phyloP scores from a whole-genome alignment of 306 rosid genomes.

The Astragalus membranaceus region DNA sequence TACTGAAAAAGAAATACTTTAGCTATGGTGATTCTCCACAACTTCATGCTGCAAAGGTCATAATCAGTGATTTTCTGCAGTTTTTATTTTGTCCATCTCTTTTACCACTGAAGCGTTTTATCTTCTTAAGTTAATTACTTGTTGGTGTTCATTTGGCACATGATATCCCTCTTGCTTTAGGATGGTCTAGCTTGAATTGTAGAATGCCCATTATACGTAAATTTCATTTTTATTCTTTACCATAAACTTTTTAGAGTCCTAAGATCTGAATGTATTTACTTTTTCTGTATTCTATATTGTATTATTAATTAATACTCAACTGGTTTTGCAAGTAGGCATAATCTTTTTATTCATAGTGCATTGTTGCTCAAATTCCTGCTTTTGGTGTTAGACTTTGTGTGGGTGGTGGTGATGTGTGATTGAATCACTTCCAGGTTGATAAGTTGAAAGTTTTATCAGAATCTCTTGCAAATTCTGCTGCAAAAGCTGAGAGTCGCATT shows the following conservation, averaged over 20 bases:
- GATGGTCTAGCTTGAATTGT: no score
- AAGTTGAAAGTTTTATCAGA: slow-evolving; percentile 76
- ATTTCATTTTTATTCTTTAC: no score
- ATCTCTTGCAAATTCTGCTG: slow-evolving; percentile 79
- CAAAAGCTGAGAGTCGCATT: slow-evolving; percentile 75
- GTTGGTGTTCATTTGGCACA: no score
- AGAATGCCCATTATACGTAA: no score
- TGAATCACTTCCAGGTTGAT: slow-evolving; percentile 53
- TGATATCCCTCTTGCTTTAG: no score
- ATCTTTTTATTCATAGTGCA: background rate
- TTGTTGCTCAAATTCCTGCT: slow-evolving; percentile 6
- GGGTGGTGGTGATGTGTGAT: slow-evolving; percentile 15
- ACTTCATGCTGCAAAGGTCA: slow-evolving; percentile 72
- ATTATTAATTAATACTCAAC: background rate
- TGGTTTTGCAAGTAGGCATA: slow-evolving; percentile 7
- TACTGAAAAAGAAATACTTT: slow-evolving; percentile 60
- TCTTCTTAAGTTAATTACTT: no score
- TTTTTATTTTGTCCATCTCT: slow-evolving; percentile 11
- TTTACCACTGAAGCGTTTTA: background rate
- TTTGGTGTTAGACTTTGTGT: background rate
- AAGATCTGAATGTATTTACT: no score
- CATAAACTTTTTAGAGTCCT: no score
- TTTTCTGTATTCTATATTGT: background rate
- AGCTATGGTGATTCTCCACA: slow-evolving; percentile 55
- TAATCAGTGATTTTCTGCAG: slow-evolving; percentile 19